A percentile compares a stretch with the other conserved stretches of the same genome.
Evolutionary conservation across 1,284 basidiomycete genomes (phyloP).

Genomic region (Rhodotorula sp.): DNA sequence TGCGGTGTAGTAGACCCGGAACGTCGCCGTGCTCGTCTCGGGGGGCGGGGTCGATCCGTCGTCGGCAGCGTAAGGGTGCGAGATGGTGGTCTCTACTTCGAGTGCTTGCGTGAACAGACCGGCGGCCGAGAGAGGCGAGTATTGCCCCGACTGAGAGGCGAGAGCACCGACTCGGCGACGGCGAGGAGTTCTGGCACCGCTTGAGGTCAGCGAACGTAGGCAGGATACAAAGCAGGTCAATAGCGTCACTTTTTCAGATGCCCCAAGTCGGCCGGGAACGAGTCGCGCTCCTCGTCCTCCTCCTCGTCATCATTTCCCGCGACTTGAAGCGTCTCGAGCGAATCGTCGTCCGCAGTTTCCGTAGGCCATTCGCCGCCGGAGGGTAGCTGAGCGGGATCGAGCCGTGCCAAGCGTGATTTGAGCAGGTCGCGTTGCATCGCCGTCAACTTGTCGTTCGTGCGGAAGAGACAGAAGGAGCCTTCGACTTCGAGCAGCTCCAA

Average conservation of each 20-base stretch:
- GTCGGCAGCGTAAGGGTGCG: neutral
- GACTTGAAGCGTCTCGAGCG: neutral
- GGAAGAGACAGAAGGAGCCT: neutral
- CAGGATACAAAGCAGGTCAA: constrained; percentile 1
- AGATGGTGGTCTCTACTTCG: constrained; percentile 55
- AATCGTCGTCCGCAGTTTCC: constrained; percentile 47
- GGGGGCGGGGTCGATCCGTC: too few species aligned
- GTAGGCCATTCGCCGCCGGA: constrained; percentile 59
- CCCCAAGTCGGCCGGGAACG: constrained; percentile 26
- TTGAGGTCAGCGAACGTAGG: too few species aligned
- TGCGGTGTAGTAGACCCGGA: constrained; percentile 66
- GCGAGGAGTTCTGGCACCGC: neutral
- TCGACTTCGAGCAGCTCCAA: neutral
- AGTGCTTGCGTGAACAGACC: constrained; percentile 72
- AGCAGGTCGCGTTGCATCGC: constrained; percentile 48
- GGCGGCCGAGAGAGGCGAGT: constrained; percentile 69
- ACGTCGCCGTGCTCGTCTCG: constrained; percentile 49
- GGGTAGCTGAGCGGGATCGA: constrained; percentile 57
- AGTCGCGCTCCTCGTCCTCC: constrained; percentile 29
- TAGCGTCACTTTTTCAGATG: neutral
- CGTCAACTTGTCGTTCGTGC: too few species aligned
- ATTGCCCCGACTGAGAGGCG: constrained; percentile 48
- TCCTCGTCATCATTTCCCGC: constrained; percentile 46
- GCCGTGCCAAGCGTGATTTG: constrained; percentile 63
- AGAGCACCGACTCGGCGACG: constrained; percentile 10